Evolutionary conservation across 1,284 basidiomycete genomes (phyloP), one percentile per base, ranked within the genome.

Genomic region (Hortiboletus rubellus): DNA sequence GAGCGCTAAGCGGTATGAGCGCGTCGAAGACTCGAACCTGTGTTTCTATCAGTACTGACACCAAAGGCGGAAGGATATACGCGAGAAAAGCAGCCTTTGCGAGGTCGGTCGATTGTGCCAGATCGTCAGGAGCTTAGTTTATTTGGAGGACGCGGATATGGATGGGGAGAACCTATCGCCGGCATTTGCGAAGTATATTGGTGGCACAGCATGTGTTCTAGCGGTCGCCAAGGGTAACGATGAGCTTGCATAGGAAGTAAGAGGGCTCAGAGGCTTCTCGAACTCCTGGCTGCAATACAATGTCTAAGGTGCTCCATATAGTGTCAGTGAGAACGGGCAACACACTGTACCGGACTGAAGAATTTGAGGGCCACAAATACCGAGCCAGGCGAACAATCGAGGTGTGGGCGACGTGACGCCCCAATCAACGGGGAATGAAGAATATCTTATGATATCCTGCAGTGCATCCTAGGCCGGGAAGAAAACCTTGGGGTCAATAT

Each of bases 201-300:
- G 79, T 72, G 3, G 92, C 89, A 52, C 95, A 77, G 74, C 92
- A 94, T n/a, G 81, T 77, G 0, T 87, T 85, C 4, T 91, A 94
- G 69, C 94, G 92, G 61, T 96, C 94, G 0, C 91, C 90, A 1
- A 96, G 74, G 0, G 89, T 87, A 1, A 84, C 82, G 4, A 96
- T 77, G 22, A 96, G 81, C 69, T 92, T 92, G 75, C 87, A 89
- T 8, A 94, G 74, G 0, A 87, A 88, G 61, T 83, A 85, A 0
- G 85, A 82, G 6, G 82, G 71, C 8, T 81, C 79, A 41, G 83
- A 79, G 3, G 82, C 76, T n/a, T 77, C 76, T 22, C 79, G 22
- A 22, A 22, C 22, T 22, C 22, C 22, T 79, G 14, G 74, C 76
- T 73, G 49, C 1, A 27, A 42, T 43, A 10, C 7, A 1, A 34